phyloP scores from a whole-genome alignment of 805 yeast genomes.

The Saccharomycopsis fibuligera region DNA sequence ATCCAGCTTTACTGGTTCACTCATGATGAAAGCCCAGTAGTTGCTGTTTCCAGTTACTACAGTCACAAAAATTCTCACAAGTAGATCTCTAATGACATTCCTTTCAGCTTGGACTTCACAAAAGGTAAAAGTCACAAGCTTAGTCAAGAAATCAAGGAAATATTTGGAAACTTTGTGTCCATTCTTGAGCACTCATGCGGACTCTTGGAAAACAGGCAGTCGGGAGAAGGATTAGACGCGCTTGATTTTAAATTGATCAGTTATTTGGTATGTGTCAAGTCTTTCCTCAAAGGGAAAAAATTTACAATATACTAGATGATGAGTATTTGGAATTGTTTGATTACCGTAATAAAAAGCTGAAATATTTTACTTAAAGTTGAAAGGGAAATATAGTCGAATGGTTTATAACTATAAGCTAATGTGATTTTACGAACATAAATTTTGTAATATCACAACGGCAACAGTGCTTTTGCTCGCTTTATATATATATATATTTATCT shows the following conservation, averaged over 20 bases:
- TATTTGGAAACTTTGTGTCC: background rate
- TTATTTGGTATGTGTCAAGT: constrained; percentile 15
- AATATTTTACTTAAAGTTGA: background rate
- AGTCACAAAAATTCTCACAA: constrained; percentile 4
- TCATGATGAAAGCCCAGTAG: background rate
- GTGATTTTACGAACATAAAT: too few species aligned
- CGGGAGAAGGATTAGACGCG: background rate
- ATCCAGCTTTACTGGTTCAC: constrained; percentile 1
- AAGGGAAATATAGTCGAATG: too few species aligned
- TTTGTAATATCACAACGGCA: too few species aligned
- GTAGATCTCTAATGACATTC: constrained; percentile 1
- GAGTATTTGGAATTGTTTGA: constrained; percentile 9
- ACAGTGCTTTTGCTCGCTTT: too few species aligned
- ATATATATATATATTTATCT: too few species aligned
- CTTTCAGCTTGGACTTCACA: background rate
- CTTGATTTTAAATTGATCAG: constrained; percentile 13
- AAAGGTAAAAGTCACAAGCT: background rate
- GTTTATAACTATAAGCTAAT: too few species aligned
- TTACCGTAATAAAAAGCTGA: background rate
- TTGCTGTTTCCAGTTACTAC: background rate
- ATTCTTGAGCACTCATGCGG: background rate
- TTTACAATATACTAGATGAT: constrained; percentile 5
- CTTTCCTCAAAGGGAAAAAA: constrained; percentile 14
- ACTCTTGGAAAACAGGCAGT: background rate
- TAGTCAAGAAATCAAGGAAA: constrained; percentile 8